These are phyloP conservation scores for Claviceps digitariae DNA, from an alignment of 2,329 filamentous ascomycete species.

Conservation along the genomic window DNA sequence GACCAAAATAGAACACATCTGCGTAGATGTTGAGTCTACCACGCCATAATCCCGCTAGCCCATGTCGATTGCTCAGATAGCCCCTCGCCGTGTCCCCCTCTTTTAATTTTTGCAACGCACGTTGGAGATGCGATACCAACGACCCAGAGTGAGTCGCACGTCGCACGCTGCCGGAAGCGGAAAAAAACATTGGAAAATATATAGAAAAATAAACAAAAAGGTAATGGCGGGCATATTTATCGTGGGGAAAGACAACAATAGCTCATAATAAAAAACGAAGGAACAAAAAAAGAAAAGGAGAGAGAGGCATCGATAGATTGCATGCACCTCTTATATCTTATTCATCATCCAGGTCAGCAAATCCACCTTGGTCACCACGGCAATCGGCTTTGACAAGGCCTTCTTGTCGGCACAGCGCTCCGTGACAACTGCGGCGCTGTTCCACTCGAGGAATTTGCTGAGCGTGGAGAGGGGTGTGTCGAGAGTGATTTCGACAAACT, in stretches of 20 bases:
- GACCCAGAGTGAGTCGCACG: too few relatives aligned
- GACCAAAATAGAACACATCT: conserved; percentile 1
- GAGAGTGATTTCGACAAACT: conserved; percentile 88
- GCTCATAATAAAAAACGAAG: too few relatives aligned
- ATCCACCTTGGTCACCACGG: conserved; percentile 94
- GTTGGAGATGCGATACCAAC: neutral
- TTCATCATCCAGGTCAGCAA: conserved; percentile 84
- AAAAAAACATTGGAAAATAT: neutral
- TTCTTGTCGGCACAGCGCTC: conserved; percentile 48
- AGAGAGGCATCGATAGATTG: neutral
- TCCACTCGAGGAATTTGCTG: conserved; percentile 95
- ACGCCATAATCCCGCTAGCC: conserved; percentile 4
- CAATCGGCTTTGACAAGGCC: conserved; percentile 61
- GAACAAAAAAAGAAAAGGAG: neutral
- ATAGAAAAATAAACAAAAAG: neutral
- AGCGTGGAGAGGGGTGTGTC: conserved; percentile 75
- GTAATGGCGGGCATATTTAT: too few relatives aligned
- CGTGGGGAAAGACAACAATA: too few relatives aligned
- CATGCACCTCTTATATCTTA: conserved; percentile 20
- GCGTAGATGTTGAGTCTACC: conserved; percentile 31
- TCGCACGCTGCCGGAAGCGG: too few relatives aligned
- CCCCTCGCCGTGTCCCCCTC: neutral
- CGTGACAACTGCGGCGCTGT: conserved; percentile 88
- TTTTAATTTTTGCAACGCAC: neutral
- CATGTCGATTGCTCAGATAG: conserved; percentile 7